Conservation (phyloP, 352 stramenopile species). For the Phytophthora sp. region DNA sequence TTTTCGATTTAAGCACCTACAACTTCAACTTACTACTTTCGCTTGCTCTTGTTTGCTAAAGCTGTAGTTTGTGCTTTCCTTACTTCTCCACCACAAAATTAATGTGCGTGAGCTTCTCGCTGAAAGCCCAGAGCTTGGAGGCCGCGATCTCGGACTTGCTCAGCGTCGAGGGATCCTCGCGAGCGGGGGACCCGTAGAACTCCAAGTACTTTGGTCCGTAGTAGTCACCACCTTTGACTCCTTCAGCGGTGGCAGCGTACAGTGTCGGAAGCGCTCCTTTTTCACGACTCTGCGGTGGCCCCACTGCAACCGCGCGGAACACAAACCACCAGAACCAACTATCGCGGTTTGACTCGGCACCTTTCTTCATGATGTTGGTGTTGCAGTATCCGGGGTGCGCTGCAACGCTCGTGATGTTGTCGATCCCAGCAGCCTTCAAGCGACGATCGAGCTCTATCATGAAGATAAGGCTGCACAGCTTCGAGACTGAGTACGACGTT, state of each 20-base stretch:
- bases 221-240: conserved; percentile 41
- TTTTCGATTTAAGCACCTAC: too few relatives aligned
- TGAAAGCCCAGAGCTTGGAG: conserved; percentile 43
- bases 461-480: conserved; percentile 64
- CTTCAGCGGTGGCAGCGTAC: conserved; percentile 38
- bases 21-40: too few relatives aligned
- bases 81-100: conserved; percentile 31
- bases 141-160: conserved; percentile 31
- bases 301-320: conserved; percentile 1
- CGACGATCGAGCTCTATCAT: conserved; percentile 50
- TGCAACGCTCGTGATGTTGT: conserved; percentile 25
- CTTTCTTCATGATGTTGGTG: conserved; percentile 42
- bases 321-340: conserved; percentile 24
- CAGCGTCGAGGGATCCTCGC: conserved; percentile 32
- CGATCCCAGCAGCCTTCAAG: conserved; percentile 22
- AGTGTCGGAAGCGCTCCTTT: conserved; percentile 51
- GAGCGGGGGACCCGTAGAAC: conserved; percentile 30
- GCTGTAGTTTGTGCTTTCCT: too few relatives aligned
- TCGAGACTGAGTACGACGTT: conserved; percentile 47
- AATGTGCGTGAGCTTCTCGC: conserved; percentile 43
- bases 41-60: not conserved
- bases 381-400: conserved; percentile 38
- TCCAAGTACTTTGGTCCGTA: conserved; percentile 39
- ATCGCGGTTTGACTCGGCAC: conserved; percentile 17
- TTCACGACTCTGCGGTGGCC: conserved; percentile 16